These are phyloP conservation scores for Penicillium sclerotiorum DNA, from an alignment of 2,329 filamentous ascomycete species.

Conservation along the genomic window DNA sequence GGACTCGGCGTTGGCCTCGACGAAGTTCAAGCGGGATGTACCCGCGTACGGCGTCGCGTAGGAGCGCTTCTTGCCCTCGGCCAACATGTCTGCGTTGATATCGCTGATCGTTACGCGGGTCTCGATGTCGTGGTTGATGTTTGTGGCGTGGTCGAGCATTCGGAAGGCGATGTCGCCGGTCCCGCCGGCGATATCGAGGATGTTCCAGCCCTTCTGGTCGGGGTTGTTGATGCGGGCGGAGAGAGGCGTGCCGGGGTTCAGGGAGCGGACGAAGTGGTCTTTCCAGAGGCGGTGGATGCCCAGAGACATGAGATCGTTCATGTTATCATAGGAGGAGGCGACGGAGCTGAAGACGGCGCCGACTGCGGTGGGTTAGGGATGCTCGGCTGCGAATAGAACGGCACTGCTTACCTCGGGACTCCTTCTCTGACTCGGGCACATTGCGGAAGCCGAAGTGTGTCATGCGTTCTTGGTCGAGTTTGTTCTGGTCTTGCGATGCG, in stretches of 20 bases:
- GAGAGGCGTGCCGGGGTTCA: slow-evolving; percentile 74
- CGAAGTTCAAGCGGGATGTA: slow-evolving; percentile 64
- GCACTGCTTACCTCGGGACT: slow-evolving; percentile 59
- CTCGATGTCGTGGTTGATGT: slow-evolving; percentile 75
- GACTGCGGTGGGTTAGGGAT: slow-evolving; percentile 53
- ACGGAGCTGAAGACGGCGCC: slow-evolving; percentile 93
- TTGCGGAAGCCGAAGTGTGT: slow-evolving; percentile 94
- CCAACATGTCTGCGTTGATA: slow-evolving; percentile 95
- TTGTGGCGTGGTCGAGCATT: slow-evolving; percentile 83
- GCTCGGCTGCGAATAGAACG: not conserved
- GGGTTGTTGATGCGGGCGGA: slow-evolving; percentile 33
- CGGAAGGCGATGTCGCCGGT: slow-evolving; percentile 98
- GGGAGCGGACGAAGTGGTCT: slow-evolving; percentile 89
- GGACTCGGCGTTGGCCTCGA: slow-evolving; percentile 87
- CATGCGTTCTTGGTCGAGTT: slow-evolving; percentile 55
- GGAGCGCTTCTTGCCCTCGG: slow-evolving; percentile 80
- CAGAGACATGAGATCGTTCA: slow-evolving; percentile 99
- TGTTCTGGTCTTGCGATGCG: slow-evolving; percentile 43
- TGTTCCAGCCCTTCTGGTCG: slow-evolving; percentile 61
- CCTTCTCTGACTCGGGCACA: slow-evolving; percentile 78
- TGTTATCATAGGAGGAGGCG: slow-evolving; percentile 90
- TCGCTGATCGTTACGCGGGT: slow-evolving; percentile 89
- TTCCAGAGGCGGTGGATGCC: slow-evolving; percentile 97
- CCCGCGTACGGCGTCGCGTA: slow-evolving; percentile 62
- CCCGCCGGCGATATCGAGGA: slow-evolving; percentile 95